phyloP scores from a whole-genome alignment of 148 eudicot genomes.

The Rhododendron simsii region DNA sequence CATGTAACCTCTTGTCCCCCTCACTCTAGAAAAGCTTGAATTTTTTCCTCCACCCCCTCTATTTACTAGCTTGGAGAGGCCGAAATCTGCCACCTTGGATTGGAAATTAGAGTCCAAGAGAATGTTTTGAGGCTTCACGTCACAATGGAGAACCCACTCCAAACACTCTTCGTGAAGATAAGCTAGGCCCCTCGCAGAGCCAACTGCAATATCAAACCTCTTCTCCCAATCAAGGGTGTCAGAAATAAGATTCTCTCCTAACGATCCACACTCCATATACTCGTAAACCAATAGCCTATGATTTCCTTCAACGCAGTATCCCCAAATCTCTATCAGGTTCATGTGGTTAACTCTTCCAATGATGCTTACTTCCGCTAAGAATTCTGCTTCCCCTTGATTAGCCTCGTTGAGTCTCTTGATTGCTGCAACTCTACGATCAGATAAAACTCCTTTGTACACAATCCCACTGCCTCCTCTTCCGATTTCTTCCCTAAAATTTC shows the following conservation, averaged over 20 bases:
- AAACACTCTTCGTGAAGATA: slow-evolving; percentile 19
- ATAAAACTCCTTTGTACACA: slow-evolving; percentile 8
- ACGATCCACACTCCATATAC: slow-evolving; percentile 14
- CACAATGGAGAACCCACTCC: slow-evolving; percentile 23
- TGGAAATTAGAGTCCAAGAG: slow-evolving; percentile 14
- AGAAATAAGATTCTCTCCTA: slow-evolving; percentile 5
- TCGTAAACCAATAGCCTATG: slow-evolving; percentile 15
- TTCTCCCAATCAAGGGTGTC: slow-evolving; percentile 5
- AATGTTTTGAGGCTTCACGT: slow-evolving; percentile 20
- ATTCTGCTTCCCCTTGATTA: slow-evolving; percentile 23
- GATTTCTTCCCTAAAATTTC: slow-evolving; percentile 20
- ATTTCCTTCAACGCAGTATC: slow-evolving; percentile 12
- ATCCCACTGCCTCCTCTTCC: slow-evolving; percentile 29
- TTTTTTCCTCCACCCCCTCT: background rate
- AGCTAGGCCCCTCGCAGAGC: slow-evolving; percentile 17
- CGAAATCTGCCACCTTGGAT: slow-evolving; percentile 21
- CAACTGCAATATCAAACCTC: slow-evolving; percentile 15
- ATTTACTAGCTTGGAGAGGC: slow-evolving; percentile 13
- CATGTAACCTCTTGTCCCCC: slow-evolving; percentile 9
- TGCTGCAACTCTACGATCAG: slow-evolving; percentile 19
- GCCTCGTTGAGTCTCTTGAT: slow-evolving; percentile 21
- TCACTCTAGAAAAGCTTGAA: slow-evolving; percentile 2
- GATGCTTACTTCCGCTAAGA: slow-evolving; percentile 11
- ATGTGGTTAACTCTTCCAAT: slow-evolving; percentile 23
- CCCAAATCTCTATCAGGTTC: slow-evolving; percentile 23